Base-by-base conservation (phyloP, 2,329 filamentous ascomycete species). In the Pseudovirgaria hyperparasitica region DNA sequence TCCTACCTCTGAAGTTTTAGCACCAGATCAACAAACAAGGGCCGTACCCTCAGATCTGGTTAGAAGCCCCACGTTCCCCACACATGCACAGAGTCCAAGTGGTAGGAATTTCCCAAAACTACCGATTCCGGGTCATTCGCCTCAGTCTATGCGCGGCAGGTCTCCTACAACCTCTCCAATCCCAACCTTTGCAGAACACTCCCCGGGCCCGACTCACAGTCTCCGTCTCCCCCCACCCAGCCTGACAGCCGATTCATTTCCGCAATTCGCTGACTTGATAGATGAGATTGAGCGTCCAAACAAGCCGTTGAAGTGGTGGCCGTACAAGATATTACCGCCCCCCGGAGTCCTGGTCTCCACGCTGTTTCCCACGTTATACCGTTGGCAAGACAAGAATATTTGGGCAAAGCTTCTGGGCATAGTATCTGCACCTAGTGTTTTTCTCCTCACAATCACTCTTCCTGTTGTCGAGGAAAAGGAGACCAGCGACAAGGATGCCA, bases 381-480 rank as follows among this genome's bases (percentile, higher is more conserved):
- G 69, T 15, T 98, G 87, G 84, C 62, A 55, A 22, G 71, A 79
- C 16, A 96, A 94, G 54, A 73, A 63, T n/a, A 53, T 78, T n/a
- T 84, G 76, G 73, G 86, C 87, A 42, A 85, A 81, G 45, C 57
- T 85, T 23, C 59, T 94, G 25, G 87, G 84, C 22, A 43, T 90
- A 8, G 66, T 92, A 19, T 86, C 86, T 6, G 76, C 84, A n/a
- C 82, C 86, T 1, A 92, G 80, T 41, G 84, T 98, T 19, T 82
- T 98, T 35, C 58, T 96, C 2, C 64, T 98, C 4, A 87, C 87
- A 1, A 73, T 90, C 24, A 98, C 90, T 1, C 55, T 98, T 4
- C 90, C 92, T 0, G 85, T 98, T 1, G 82, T 93, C 5, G 87
- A 96, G 42, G 70, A 70, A 1, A 65, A 70, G 12, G 67, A 72